Evolutionary conservation across 805 yeast species (phyloP).

Genomic region (Suhomyces faveliae): DNA sequence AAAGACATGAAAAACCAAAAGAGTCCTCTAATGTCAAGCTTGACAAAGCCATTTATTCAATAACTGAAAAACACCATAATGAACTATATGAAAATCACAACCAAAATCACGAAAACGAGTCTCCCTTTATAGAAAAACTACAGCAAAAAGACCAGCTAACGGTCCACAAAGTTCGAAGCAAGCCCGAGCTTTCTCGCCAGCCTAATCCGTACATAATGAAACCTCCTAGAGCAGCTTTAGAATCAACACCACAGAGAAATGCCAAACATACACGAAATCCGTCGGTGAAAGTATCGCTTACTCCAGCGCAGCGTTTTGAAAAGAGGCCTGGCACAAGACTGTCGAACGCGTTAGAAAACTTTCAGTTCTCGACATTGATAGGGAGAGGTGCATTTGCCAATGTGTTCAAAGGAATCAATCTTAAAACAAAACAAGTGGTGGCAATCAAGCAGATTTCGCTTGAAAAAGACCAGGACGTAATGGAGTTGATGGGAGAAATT

Average conservation of each 20-base stretch:
- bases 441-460: constrained; percentile 80
- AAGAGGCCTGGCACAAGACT: constrained; percentile 39
- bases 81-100: neutral
- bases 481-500: constrained; percentile 61
- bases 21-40: neutral
- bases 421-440: constrained; percentile 61
- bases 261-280: constrained; percentile 20
- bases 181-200: neutral
- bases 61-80: constrained; percentile 3
- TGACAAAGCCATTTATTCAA: constrained; percentile 4
- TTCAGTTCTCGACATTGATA: constrained; percentile 56
- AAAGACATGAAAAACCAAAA: neutral
- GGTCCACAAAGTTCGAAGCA: constrained; percentile 5
- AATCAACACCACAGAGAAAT: constrained; percentile 1
- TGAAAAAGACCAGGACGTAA: constrained; percentile 45
- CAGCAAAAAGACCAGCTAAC: neutral
- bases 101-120: constrained; percentile 14
- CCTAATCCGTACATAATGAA: neutral
- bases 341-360: constrained; percentile 46
- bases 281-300: constrained; percentile 41
- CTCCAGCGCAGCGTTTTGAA: constrained; percentile 54
- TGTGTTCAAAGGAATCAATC: constrained; percentile 74
- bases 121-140: constrained; percentile 17
- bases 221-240: neutral
- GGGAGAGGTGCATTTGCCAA: constrained; percentile 93